Evolutionary conservation across 164 flowering plant genomes (phyloP), one percentile per base, ranked within the genome.

Genomic region (Magnolia kwangsiensis): DNA sequence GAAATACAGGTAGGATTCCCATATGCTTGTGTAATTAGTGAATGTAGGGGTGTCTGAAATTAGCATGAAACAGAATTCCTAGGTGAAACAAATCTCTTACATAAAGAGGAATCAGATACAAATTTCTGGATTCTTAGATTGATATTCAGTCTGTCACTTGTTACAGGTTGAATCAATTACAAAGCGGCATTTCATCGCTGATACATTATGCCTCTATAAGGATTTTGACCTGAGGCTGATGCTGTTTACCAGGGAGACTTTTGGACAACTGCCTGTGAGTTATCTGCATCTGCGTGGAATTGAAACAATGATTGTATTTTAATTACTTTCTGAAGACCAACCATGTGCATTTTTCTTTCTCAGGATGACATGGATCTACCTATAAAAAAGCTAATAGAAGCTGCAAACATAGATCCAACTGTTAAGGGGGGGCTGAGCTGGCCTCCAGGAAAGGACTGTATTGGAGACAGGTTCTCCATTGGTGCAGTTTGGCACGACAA

Each of bases 341-440:
- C 68, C 4, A 23, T 19, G 69, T 50, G 31, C 64, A 1, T 45
- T 27, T 72, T 49, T 50, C 16, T 9, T 50, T 69, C 71, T 31
- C 83, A 89, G 94, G 90, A 85, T 19, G 85, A 85, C 13, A 92
- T 88, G 80, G 80, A 79, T 69, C 45, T 78, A 14, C 51, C 78
- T 72, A 79, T 90, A 20, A 74, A 50, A 59, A 65, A 80, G 73
- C 67, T 89, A 75, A 78, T 89, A 45, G 78, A 72, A 66, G 81
- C 86, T 50, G 90, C 94, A 31, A 75, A 84, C 67, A 27, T 88
- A 51, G 90, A 90, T 75, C 78, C 86, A 16, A 70, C 72, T 72
- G 84, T 81, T 20, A 87, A 80, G 80, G 92, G 92, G 37, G 90
- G 90, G 8, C 73, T 90, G 67, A 81, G 90, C 80, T 90, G 94